Evolutionary conservation across 208 protist genomes (phyloP), one percentile per base, ranked within the genome.

Genomic region (Trypanosomatidae sp.): DNA sequence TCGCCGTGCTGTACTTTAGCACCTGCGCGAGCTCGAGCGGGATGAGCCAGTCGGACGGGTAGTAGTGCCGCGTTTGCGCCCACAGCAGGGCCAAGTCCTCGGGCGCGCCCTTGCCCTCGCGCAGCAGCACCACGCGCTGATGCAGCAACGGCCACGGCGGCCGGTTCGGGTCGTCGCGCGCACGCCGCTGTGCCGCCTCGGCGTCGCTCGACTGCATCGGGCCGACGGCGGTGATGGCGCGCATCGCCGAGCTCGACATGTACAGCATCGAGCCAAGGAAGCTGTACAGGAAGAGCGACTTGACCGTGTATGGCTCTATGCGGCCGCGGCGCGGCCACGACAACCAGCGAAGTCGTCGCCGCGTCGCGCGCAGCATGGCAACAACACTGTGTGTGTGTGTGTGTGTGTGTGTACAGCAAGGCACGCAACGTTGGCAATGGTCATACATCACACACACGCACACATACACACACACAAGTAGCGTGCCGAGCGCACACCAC

Each of bases 81-180:
- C 81, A 90, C 51, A 90, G 41, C 6, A 87, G 56, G 16, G 61
- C 52, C n/a, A 90, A 48, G 44, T 90, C 81, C 48, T 90, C 81
- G 7, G 69, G 72, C 2, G 72, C 23, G 6, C 48, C 49, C 45
- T 84, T 86, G 18, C 76, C 76, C 54, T 90, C 81, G 3, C 81
- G 81, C 55, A 90, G 47, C 48, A 87, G 52, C 52, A 87, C 76
- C 24, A 73, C 64, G 6, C 73, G 69, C 51, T 90, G 75, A 45
- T 90, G 81, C 42, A 90, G 71, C 44, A 90, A 66, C 22, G 81
- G 81, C 77, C 81, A 90, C 33, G 81, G 81, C 13, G 76, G 76
- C 8, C 81, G 75, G 32, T 72, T 69, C 5, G 81, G 81, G 43
- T 91, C n/a, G n/a, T n/a, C n/a, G n/a, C n/a, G n/a, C n/a, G n/a